A percentile compares a stretch with the other conserved stretches of the same genome.
These are phyloP conservation scores for Echeveria elegans DNA, from an alignment of 164 flowering plant genomes.

Conservation along the genomic window DNA sequence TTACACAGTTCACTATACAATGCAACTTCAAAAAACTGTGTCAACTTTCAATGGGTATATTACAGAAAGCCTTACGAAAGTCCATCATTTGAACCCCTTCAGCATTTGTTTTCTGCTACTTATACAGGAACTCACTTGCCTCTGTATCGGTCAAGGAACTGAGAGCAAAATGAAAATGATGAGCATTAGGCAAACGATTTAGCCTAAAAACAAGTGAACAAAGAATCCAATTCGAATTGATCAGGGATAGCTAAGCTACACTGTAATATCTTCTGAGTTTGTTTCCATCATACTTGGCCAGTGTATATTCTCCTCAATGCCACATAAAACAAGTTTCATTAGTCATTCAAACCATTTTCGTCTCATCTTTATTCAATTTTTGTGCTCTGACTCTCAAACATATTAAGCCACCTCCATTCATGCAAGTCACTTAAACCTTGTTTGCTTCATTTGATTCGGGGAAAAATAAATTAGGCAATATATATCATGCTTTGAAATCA, in stretches of 20 bases:
- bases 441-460: neutral
- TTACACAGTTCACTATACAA: neutral
- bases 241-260: neutral
- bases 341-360: neutral
- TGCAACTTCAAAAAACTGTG: neutral
- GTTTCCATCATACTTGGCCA: neutral
- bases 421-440: neutral
- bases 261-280: neutral
- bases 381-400: too few relatives aligned
- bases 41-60: neutral
- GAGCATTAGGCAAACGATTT: neutral
- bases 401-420: neutral
- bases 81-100: neutral
- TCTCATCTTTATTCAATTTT: neutral
- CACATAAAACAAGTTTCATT: neutral
- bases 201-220: neutral
- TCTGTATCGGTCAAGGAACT: conserved; percentile 42
- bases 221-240: neutral
- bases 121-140: conserved; percentile 46
- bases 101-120: neutral
- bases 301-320: neutral
- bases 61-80: neutral
- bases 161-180: conserved; percentile 13
- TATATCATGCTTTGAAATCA: neutral
- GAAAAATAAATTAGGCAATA: neutral